These are phyloP conservation scores for Trypanosoma theileri DNA, from an alignment of 208 protist genomes.

Conservation along the genomic window DNA sequence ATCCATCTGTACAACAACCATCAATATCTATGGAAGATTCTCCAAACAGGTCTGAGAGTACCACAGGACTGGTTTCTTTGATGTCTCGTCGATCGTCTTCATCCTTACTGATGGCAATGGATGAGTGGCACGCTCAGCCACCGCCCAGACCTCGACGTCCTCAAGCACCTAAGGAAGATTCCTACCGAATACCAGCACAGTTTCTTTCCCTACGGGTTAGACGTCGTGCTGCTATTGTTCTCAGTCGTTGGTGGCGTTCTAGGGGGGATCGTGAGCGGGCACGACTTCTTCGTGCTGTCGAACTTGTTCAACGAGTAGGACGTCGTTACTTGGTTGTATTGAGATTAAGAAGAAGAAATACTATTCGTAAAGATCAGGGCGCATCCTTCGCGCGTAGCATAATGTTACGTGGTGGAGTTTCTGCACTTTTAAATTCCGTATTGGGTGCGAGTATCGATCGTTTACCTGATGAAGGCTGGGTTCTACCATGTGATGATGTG, in stretches of 20 bases:
- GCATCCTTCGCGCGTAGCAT: neutral
- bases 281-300: neutral
- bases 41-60: too few relatives aligned
- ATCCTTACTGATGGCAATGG: too few relatives aligned
- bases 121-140: too few relatives aligned
- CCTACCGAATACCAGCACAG: neutral
- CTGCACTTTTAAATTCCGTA: neutral
- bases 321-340: conserved; percentile 2
- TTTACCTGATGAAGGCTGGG: neutral
- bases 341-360: neutral
- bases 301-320: conserved; percentile 12
- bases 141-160: neutral
- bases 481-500: neutral
- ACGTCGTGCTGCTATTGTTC: conserved; percentile 3
- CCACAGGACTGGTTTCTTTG: too few relatives aligned
- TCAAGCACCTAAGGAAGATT: neutral
- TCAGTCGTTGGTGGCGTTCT: conserved; percentile 11
- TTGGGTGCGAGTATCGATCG: neutral
- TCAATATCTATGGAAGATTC: too few relatives aligned
- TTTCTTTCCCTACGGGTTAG: neutral
- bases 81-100: too few relatives aligned
- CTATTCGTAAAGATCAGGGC: neutral
- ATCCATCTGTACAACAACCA: too few relatives aligned
- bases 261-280: neutral
- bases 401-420: neutral